Evolutionary conservation across 805 yeast species (phyloP), one percentile per base, ranked within the genome.

Genomic region (Metschnikowia orientalis): DNA sequence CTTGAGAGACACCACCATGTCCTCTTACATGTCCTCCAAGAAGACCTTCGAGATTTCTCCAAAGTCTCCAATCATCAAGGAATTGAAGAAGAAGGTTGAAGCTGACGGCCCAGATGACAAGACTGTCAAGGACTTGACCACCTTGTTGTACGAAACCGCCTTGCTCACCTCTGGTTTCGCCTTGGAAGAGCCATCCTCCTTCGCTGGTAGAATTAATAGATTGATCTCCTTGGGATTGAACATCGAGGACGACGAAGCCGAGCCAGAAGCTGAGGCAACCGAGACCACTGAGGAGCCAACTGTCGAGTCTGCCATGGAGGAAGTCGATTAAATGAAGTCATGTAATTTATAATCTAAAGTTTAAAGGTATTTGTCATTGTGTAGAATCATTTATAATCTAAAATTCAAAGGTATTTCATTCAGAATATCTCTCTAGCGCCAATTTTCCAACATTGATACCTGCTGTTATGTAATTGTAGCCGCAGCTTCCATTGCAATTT

Each of bases 1-100:
- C 55, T 75, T 92, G 59, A 88, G 97, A 76, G 98, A 92, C 69
- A 85, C 95, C 54, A 77, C 95, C 54, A 92, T 92, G 98, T 88
- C 97, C 25, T 79, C 96, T 45, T 92, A 92, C 92, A 92, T 92
- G 99, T 83, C 97, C 30, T 92, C 98, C 37, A 92, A 92, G 88
- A 92, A 92, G 82, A 92, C 92, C 61, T 87, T 92, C 57, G 99
- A 92, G 78, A 88, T 92, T 53, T 90, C 97, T 57, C 97, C 99
- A 72, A 82, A 77, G 67, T 89, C 97, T 48, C 69, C 95, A 47
- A 92, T 92, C 64, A 90, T 92, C 68, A 81, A 73, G 74, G 98
- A 92, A 71, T 82, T 92, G 71, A 89, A 81, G 77, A 75, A 82
- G 66, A 92, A 90, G 81, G 97, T 92, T 58, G 97, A 88, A 56